Evolutionary conservation across 148 eudicot genomes (phyloP).

Genomic region (Suaeda aralocaspica): DNA sequence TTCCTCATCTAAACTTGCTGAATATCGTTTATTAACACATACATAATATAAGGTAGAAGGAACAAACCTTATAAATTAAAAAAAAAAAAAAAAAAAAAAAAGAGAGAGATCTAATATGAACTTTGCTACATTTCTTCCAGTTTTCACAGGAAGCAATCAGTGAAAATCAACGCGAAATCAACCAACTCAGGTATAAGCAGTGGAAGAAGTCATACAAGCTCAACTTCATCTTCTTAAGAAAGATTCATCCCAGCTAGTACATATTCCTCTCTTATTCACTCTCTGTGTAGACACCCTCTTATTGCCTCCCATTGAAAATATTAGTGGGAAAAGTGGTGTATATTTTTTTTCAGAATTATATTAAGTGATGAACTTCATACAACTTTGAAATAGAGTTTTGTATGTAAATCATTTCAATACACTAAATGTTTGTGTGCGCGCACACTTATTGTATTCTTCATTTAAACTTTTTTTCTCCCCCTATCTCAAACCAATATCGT

Average conservation of each 20-base stretch:
- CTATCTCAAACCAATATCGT: too few relatives aligned
- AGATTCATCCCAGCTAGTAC: background rate
- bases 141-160: conserved; percentile 33
- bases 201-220: conserved; percentile 9
- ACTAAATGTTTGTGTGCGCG: too few relatives aligned
- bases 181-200: conserved; percentile 8
- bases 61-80: too few relatives aligned
- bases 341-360: conserved; percentile 7
- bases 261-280: background rate
- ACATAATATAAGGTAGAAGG: too few relatives aligned
- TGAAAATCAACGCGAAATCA: conserved; percentile 16
- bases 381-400: background rate
- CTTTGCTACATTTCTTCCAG: background rate
- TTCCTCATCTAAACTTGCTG: too few relatives aligned
- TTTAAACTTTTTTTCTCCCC: too few relatives aligned
- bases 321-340: background rate
- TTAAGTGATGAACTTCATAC: background rate
- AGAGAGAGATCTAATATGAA: too few relatives aligned
- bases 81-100: too few relatives aligned
- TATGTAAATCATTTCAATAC: background rate
- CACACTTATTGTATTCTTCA: too few relatives aligned
- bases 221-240: conserved; percentile 17
- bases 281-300: background rate
- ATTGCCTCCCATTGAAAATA: conserved; percentile 1
- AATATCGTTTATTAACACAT: too few relatives aligned